Evolutionary conservation across 225 moss, liverwort and hornwort genomes (phyloP), one percentile per base, ranked within the genome.

Genomic region (Anthoceros angustus): DNA sequence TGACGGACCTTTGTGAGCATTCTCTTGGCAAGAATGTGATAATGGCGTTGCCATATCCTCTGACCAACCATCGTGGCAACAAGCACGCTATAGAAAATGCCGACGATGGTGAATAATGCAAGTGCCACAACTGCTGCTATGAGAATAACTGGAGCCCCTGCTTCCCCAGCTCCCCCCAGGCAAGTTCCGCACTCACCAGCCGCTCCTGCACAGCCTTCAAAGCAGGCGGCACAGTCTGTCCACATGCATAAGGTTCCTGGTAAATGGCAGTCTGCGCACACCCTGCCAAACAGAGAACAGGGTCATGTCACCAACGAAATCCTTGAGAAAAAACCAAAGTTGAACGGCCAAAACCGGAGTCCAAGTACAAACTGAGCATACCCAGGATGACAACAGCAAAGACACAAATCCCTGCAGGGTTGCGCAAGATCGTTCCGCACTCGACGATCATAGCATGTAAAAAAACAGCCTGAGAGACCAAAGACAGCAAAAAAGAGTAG

Each of bases 41-140:
- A 87, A 66, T 87, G 87, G 18, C 82, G 80, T 70, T 87, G 87
- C 87, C 87, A 84, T 70, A 87, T 87, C 70, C 87, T 82, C 80
- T 87, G 87, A 64, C 77, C 87, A 26, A 81, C 82, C 87, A 83
- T 83, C 23, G 83, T 80, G 45, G 83, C 75, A 69, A 80, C 80
- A 64, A 83, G 77, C 6, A 80, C 83, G 70, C 80, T 83, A 67
- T 83, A 83, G 40, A 83, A 83, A 42, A 83, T 73, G 23, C 83
- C 83, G 48, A 83, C 74, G 43, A 83, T 75, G 42, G 83, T 79
- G 70, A 83, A 83, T 20, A 77, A 24, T 25, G 65, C 83, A 66
- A 83, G 48, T 41, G 75, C 83, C 64, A 80, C 73, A 39, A 80
- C 75, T 66, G 80, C 83, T 66, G 74, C 67, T 32, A 83, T 77